A percentile compares a stretch with the other conserved stretches of the same genome.
Evolutionary conservation across 2,329 filamentous ascomycete species (phyloP).

Genomic region (Colletotrichum lini): DNA sequence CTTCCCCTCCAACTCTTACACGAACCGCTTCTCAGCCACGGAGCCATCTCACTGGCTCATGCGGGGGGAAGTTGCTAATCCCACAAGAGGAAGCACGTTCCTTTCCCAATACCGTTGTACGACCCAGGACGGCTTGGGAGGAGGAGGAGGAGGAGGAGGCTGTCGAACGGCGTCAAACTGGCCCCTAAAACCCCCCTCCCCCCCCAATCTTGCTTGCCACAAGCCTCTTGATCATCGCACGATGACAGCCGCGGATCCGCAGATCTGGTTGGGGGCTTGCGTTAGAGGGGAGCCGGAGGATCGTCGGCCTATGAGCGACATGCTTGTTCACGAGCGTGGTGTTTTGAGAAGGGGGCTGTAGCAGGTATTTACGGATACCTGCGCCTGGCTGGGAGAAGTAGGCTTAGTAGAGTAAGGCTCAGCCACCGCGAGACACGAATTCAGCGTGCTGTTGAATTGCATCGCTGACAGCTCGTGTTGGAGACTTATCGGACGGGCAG

Average conservation of each 20-base stretch:
- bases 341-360: no score
- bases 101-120: conserved; percentile 12
- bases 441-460: no score
- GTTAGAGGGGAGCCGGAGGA: not conserved
- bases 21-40: not conserved
- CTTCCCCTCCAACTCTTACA: no score
- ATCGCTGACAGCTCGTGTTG: no score
- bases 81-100: not conserved
- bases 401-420: not conserved
- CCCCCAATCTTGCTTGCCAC: not conserved
- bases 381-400: not conserved
- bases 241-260: conserved; percentile 11
- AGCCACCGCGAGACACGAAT: not conserved
- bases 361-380: not conserved
- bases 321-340: conserved; percentile 1
- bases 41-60: not conserved
- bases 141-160: not conserved
- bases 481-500: not conserved
- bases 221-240: conserved; percentile 11
- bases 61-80: not conserved
- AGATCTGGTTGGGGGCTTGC: conserved; percentile 22
- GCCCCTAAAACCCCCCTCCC: not conserved
- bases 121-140: not conserved
- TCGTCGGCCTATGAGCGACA: not conserved
- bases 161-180: no score